Evolutionary conservation across 176 grass and related monocot genomes (phyloP).

Genomic region (Microstegium vimineum): DNA sequence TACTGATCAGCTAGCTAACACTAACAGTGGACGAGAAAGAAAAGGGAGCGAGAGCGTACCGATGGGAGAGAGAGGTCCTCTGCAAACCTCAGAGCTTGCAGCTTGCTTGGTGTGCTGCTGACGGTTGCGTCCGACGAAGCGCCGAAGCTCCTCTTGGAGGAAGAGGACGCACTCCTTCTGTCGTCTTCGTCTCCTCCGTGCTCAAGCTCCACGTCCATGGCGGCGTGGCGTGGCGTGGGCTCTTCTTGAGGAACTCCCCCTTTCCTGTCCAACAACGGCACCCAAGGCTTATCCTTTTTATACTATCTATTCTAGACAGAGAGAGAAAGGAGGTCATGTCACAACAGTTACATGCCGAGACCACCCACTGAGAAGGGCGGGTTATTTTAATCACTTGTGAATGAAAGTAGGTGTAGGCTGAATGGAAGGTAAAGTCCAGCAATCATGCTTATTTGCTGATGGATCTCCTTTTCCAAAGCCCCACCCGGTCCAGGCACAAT

Average conservation of each 20-base stretch:
- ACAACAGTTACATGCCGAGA: constrained; percentile 13
- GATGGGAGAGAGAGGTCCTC: constrained; percentile 87
- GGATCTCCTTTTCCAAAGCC: constrained; percentile 11
- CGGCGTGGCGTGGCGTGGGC: background rate
- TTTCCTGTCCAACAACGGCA: constrained; percentile 14
- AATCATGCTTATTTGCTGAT: constrained; percentile 17
- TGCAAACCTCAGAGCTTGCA: constrained; percentile 59
- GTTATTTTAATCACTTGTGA: constrained; percentile 3
- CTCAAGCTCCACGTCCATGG: constrained; percentile 24
- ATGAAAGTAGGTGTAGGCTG: constrained; percentile 27
- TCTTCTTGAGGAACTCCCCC: background rate
- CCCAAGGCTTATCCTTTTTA: constrained; percentile 19
- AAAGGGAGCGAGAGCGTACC: constrained; percentile 42
- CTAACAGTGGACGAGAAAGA: background rate
- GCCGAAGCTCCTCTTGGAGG: constrained; percentile 15
- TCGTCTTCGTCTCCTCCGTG: constrained; percentile 35
- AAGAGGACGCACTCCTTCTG: background rate
- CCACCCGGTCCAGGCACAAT: background rate
- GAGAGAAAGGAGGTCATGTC: background rate
- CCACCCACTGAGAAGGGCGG: background rate
- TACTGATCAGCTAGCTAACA: background rate
- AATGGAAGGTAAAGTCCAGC: constrained; percentile 25
- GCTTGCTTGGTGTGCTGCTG: constrained; percentile 36
- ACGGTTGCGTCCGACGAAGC: constrained; percentile 38
- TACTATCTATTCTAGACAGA: background rate